Percentiles rank a stretch among this genome's conserved stretches.
Evolutionary conservation across 2,329 filamentous ascomycete species (phyloP).

Genomic region (Chrysosporium keratinophilum): DNA sequence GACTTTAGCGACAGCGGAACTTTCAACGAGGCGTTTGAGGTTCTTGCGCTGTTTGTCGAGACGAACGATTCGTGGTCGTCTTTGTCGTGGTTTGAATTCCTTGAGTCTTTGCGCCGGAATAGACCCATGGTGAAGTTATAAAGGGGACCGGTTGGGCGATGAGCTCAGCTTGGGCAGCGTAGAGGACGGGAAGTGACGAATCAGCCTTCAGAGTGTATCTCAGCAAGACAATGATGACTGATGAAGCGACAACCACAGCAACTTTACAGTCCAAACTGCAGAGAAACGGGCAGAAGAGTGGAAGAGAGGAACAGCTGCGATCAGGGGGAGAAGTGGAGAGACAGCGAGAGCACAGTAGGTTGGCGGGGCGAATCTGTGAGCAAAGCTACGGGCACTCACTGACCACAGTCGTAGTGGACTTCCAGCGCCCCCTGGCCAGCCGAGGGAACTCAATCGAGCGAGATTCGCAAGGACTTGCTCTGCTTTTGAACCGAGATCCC

Average conservation of each 20-base stretch:
- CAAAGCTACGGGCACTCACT: neutral
- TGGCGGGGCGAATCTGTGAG: conserved; percentile 9
- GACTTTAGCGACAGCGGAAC: conserved; percentile 39
- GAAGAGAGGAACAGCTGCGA: conserved; percentile 4
- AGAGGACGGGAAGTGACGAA: neutral
- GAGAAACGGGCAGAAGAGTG: conserved; percentile 12
- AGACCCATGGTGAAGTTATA: conserved; percentile 33
- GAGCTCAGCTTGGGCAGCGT: neutral
- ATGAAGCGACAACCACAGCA: neutral
- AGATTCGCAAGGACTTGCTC: neutral
- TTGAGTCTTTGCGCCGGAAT: conserved; percentile 40
- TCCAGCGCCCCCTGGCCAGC: neutral
- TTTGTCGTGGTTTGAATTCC: conserved; percentile 28
- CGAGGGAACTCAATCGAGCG: neutral
- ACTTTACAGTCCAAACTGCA: neutral
- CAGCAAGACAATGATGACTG: too few species aligned
- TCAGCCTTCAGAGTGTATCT: too few species aligned
- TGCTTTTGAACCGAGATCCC: neutral
- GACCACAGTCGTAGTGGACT: neutral
- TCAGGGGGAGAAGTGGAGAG: conserved; percentile 5
- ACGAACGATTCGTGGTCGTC: conserved; percentile 33
- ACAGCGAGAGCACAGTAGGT: conserved; percentile 5
- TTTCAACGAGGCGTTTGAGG: conserved; percentile 40
- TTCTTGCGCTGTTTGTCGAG: conserved; percentile 35
- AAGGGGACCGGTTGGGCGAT: neutral